phyloP scores from a whole-genome alignment of 257 asterid genomes.

The Gynochthodes officinalis region DNA sequence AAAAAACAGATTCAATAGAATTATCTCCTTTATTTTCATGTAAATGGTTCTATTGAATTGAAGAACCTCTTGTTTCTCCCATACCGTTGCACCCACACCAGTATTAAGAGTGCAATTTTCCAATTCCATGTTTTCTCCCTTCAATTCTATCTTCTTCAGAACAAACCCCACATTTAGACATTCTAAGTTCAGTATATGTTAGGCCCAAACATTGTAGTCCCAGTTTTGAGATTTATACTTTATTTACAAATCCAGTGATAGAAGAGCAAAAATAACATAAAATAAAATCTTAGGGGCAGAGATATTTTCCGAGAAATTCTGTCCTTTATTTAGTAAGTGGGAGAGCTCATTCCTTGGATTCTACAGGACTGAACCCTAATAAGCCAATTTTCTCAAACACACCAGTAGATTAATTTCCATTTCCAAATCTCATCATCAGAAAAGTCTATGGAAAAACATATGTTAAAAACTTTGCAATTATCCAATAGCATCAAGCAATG shows the following conservation, averaged over 20 bases:
- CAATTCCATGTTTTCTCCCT: not conserved
- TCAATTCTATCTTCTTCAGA: not conserved
- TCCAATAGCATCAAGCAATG: not conserved
- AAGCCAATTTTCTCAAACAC: not conserved
- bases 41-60: not conserved
- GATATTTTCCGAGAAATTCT: not conserved
- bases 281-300: no score
- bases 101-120: not conserved
- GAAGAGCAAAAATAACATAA: not conserved
- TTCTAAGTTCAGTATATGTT: not conserved
- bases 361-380: not conserved
- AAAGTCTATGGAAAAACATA: not conserved
- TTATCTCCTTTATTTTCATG: not conserved
- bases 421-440: not conserved
- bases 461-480: not conserved
- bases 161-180: not conserved
- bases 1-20: not conserved
- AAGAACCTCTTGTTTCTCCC: not conserved
- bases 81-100: not conserved
- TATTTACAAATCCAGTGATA: not conserved
- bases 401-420: not conserved
- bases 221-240: not conserved
- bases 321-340: not conserved
- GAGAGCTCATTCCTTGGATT: not conserved
- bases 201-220: not conserved